phyloP scores from a whole-genome alignment of 1,139 yeast genomes.

The Wickerhamomyces sp. region DNA sequence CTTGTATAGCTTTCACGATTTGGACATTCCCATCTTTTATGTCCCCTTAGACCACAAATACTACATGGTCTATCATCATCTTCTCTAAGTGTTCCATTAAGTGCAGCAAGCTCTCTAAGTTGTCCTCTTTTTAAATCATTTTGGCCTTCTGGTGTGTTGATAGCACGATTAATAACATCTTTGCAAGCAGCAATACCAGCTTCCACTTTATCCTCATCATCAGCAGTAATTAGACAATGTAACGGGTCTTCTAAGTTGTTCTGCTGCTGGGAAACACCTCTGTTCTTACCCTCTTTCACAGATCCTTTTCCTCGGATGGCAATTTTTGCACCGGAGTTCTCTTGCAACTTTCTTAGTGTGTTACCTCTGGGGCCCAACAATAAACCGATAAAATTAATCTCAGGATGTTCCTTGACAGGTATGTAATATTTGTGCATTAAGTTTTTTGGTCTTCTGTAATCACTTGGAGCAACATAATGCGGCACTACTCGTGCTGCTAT shows the following conservation, averaged over 20 bases:
- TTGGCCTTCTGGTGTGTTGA: conserved; percentile 87
- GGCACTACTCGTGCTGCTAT: conserved; percentile 69
- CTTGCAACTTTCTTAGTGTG: conserved; percentile 76
- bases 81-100: conserved; percentile 91
- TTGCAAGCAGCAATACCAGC: conserved; percentile 74
- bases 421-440: conserved; percentile 79
- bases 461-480: conserved; percentile 76
- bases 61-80: conserved; percentile 66
- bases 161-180: conserved; percentile 75
- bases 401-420: conserved; percentile 86
- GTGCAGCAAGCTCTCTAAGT: conserved; percentile 82
- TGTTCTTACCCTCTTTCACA: conserved; percentile 82
- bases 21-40: conserved; percentile 59
- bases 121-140: conserved; percentile 90
- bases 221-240: conserved; percentile 86
- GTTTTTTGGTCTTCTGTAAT: conserved; percentile 67
- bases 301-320: conserved; percentile 94
- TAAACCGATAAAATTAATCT: conserved; percentile 87
- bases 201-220: conserved; percentile 70
- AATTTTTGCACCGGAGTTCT: conserved; percentile 77
- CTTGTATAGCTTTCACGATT: conserved; percentile 48
- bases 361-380: conserved; percentile 95
- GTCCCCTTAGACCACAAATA: conserved; percentile 56
- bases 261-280: conserved; percentile 30
- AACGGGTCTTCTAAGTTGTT: conserved; percentile 70